Evolutionary conservation across 805 yeast genomes (phyloP).

Genomic region (Metschnikowia noctiluminum): DNA sequence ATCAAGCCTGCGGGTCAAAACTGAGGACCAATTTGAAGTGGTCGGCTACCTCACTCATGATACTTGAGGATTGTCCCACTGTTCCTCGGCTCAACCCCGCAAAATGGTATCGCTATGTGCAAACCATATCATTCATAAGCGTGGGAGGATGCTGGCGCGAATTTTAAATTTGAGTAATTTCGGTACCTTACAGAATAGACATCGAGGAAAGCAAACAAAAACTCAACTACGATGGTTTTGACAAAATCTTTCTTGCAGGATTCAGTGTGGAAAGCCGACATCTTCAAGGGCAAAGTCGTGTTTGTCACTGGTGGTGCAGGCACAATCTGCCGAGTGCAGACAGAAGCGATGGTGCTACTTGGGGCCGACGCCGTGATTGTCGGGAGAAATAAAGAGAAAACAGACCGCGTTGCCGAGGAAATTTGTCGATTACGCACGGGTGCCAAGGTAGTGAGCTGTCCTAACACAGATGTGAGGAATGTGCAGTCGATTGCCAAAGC

Average conservation of each 20-base stretch:
- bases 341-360: constrained; percentile 27
- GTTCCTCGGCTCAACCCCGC: constrained; percentile 16
- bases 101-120: constrained; percentile 6
- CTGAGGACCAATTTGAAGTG: no score
- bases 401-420: constrained; percentile 23
- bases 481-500: constrained; percentile 24
- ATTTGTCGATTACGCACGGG: constrained; percentile 23
- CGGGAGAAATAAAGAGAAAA: constrained; percentile 25
- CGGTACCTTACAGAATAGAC: background rate
- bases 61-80: background rate
- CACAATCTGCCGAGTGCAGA: constrained; percentile 27
- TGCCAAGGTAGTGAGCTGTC: constrained; percentile 23
- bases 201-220: background rate
- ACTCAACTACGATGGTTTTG: constrained; percentile 13
- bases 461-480: constrained; percentile 23
- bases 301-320: constrained; percentile 33
- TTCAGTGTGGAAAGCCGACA: constrained; percentile 24
- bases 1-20: no score
- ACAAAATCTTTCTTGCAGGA: constrained; percentile 19
- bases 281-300: constrained; percentile 30
- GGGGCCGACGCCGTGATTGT: constrained; percentile 30
- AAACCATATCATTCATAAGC: background rate
- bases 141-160: background rate
- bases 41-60: no score
- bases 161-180: no score